A percentile compares a stretch with the other conserved stretches of the same genome.
These are phyloP conservation scores for Cornus florida DNA, from an alignment of 148 eudicot species.

Conservation along the genomic window DNA sequence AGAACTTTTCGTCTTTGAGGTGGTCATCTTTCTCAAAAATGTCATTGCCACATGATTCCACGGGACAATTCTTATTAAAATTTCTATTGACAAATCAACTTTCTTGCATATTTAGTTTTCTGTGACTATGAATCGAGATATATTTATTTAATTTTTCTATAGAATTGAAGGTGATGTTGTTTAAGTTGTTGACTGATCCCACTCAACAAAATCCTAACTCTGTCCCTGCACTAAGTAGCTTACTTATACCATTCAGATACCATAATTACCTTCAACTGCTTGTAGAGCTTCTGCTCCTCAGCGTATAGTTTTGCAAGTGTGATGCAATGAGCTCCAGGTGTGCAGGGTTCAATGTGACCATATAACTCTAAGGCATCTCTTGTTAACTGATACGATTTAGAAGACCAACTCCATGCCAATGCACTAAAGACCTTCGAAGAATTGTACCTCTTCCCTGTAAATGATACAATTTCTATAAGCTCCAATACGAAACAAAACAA, in stretches of 20 bases:
- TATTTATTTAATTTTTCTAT: too few species aligned
- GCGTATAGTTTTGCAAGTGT: constrained; percentile 62
- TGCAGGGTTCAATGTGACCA: constrained; percentile 55
- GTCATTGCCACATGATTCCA: too few species aligned
- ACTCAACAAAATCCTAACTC: too few species aligned
- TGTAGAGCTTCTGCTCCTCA: constrained; percentile 66
- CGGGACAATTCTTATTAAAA: too few species aligned
- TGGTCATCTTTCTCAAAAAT: too few species aligned
- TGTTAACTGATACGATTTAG: constrained; percentile 49
- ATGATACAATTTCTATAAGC: constrained; percentile 1
- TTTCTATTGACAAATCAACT: too few species aligned
- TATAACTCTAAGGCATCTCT: constrained; percentile 32
- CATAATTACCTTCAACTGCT: constrained; percentile 59
- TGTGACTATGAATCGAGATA: too few species aligned
- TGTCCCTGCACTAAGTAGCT: not conserved
- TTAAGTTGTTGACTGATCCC: too few species aligned
- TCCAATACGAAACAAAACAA: not conserved
- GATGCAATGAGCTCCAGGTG: constrained; percentile 70
- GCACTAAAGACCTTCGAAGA: constrained; percentile 66
- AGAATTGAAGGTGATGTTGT: too few species aligned
- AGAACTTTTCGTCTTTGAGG: too few species aligned
- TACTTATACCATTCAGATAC: not conserved
- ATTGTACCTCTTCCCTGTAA: constrained; percentile 59
- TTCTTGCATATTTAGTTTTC: too few species aligned
- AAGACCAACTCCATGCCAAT: constrained; percentile 68